Evolutionary conservation across 2,329 filamentous ascomycete genomes (phyloP), one percentile per base, ranked within the genome.

Genomic region (Hirsutella rhossiliensis): DNA sequence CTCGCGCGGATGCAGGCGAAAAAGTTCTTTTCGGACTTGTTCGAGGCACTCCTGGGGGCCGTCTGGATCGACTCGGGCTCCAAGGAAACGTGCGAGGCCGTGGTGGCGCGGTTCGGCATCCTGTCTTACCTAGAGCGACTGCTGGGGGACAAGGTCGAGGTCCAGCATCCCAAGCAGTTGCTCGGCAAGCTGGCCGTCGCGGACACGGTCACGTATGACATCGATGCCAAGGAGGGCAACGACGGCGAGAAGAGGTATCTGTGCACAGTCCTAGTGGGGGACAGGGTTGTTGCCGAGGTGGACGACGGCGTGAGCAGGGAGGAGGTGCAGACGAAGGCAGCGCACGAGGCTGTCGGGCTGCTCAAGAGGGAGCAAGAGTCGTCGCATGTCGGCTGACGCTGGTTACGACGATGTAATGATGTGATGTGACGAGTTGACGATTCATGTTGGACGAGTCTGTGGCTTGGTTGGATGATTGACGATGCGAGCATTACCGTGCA

Each of bases 11-110:
- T 94, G 1, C 69, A 73, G 13, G 72, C 80, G 0, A 76, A 76
- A 15, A 96, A 96, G 56, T 84, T 86, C 60, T 82, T 84, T 61
- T 90, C 84, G 0, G 89, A 96, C 59, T 64, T 96, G 8, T 69
- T 96, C 11, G 90, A 97, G 64, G 76, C 78, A 29, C 59, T 94
- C 0, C 62, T 97, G 0, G 90, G 86, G 0, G 89, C 88, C 0
- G 72, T 96, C 0, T 96, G 84, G 69, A 68, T 95, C 18, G 92
- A 97, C 59, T 84, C 72, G 0, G 84, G 83, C 0, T 71, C 74
- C 1, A 56, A 87, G 13, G 65, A 65, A 0, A 59, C 58, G 0
- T 94, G 87, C 53, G 66, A 72, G 41, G 55, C 43, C 0, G 70
- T 96, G 32, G 58, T 87, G 0, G 69, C 75, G 38, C 64, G 67